Percentiles rank a stretch among this genome's conserved stretches.
phyloP scores from a whole-genome alignment of 2,329 filamentous ascomycete species.

The Colletotrichum chrysophilum region DNA sequence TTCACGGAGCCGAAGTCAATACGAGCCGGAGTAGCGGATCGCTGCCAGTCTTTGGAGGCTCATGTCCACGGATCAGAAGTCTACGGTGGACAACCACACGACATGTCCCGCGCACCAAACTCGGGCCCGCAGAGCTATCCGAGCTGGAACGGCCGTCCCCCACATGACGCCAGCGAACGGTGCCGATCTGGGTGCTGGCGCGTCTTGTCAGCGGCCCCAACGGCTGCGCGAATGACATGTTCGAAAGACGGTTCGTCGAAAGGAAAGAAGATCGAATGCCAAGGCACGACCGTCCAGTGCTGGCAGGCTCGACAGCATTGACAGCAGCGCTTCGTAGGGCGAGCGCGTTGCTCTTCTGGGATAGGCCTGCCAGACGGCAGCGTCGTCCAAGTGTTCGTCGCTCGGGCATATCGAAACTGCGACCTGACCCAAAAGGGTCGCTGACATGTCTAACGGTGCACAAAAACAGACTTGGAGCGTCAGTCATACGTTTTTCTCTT shows the following conservation, averaged over 20 bases:
- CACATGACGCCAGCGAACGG: not conserved
- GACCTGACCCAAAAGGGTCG: not conserved
- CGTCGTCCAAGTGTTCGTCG: conserved; percentile 1
- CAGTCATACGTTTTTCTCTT: not conserved
- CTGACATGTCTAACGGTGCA: not conserved
- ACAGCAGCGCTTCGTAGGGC: not conserved
- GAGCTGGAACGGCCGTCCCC: not conserved
- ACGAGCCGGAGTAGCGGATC: not conserved
- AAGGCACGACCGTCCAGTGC: not conserved
- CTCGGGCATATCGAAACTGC: conserved; percentile 10
- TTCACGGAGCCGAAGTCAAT: not conserved
- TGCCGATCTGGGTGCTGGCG: not conserved
- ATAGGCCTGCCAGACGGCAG: not conserved
- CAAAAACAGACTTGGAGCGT: not conserved
- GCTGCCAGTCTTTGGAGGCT: not conserved
- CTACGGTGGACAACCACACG: not conserved
- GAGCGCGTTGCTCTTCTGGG: not conserved
- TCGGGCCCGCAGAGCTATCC: not conserved
- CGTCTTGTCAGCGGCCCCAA: not conserved
- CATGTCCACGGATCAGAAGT: too few species aligned
- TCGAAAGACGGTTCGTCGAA: not conserved
- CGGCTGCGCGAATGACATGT: not conserved
- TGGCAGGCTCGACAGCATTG: not conserved
- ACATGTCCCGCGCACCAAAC: not conserved
- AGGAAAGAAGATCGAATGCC: conserved; percentile 1